phyloP scores from a whole-genome alignment of 495 filamentous ascomycete species.

The Evernia prunastri region DNA sequence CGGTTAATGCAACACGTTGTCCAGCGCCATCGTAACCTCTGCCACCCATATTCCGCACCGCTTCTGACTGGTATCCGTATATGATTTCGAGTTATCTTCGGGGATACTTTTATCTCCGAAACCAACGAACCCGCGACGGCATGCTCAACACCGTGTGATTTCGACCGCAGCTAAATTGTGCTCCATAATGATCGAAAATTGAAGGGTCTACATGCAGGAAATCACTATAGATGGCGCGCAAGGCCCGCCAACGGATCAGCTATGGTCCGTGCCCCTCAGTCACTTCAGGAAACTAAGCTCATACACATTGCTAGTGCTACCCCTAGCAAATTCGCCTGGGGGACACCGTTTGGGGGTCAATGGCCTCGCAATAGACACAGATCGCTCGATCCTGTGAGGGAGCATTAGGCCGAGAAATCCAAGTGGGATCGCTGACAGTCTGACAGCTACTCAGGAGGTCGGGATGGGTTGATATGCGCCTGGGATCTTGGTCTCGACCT shows the following conservation, averaged over 20 bases:
- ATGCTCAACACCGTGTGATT: neutral
- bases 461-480: conserved; percentile 92
- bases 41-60: neutral
- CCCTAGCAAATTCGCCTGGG: conserved; percentile 81
- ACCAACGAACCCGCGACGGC: conserved; percentile 1
- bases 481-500: conserved; percentile 76
- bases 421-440: conserved; percentile 18
- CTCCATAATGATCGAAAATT: neutral
- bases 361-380: conserved; percentile 77
- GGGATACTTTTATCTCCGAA: conserved; percentile 11
- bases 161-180: neutral
- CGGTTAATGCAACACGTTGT: neutral
- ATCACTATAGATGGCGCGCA: conserved; percentile 33
- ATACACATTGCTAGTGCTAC: conserved; percentile 59
- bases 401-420: neutral
- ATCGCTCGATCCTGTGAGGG: conserved; percentile 79
- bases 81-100: neutral
- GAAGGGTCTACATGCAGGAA: conserved; percentile 7
- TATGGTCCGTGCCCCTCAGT: conserved; percentile 47
- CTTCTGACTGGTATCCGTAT: neutral
- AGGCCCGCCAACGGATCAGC: conserved; percentile 41
- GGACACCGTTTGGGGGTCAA: conserved; percentile 94
- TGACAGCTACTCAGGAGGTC: conserved; percentile 83
- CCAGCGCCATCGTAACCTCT: neutral
- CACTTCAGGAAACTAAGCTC: conserved; percentile 10